Base-by-base conservation (phyloP, 306 rosid species). In the Vicia villosa region DNA sequence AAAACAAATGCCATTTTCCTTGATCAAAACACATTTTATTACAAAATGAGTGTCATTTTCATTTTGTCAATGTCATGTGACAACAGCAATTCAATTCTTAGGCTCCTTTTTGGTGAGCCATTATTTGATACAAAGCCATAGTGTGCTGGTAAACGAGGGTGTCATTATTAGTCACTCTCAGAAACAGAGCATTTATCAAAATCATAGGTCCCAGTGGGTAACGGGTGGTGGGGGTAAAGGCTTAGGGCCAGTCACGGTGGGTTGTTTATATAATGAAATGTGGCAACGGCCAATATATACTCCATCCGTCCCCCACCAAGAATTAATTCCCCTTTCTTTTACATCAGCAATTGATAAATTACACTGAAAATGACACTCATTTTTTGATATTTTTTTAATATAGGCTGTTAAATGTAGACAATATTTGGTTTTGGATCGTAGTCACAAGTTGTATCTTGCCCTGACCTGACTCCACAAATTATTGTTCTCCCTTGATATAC, bases 141-240 rank as follows among this genome's bases (percentile, higher is more conserved):
- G 34, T 22, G 20, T 30, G 49, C 15, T 54, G 49, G 20, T 55
- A 42, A 57, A 66, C 4, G 61, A 56, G 11, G 62, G 19, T 66
- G 70, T 66, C 50, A 55, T 43, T 64, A 56, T 55, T n/a, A 32
- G 52, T 57, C 47, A 28, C 63, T 21, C 69, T 57, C 54, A 47
- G 40, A 55, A 58, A 47, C 69, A 49, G 46, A 58, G 54, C 74
- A 52, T 52, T 52, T 52, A 52, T 20, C 59, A 52, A 55, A 55
- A 55, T 24, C 38, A 55, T 26, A 24, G 62, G 62, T 13, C 62
- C 62, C 36, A 55, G 14, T 1, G 37, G 38, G 62, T 22, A 55
- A 55, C 62, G 62, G 38, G 62, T 21, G 59, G 59, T 52, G 59
- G 28, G 59, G 59, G 59, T 5, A 4, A 16, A 6, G 15, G 54